Evolutionary conservation across 768 basidiomycete species (phyloP), one percentile per base, ranked within the genome.

Genomic region (Roridomyces roridus): DNA sequence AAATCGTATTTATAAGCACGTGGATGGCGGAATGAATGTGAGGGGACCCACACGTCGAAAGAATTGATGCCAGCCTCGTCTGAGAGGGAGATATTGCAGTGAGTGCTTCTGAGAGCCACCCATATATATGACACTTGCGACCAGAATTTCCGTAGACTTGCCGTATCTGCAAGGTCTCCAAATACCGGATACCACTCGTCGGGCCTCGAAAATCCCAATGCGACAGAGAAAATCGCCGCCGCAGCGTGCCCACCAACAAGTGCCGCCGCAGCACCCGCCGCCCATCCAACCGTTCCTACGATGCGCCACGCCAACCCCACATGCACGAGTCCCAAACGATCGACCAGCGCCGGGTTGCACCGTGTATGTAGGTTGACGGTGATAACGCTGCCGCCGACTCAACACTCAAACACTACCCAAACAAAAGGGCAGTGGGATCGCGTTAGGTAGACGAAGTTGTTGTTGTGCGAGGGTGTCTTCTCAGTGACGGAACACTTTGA

Each of bases 111-210:
- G 23, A 51, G 40, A 37, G 10, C 21, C n/a, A n/a, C n/a, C n/a
- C n/a, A n/a, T n/a, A n/a, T n/a, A n/a, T n/a, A n/a, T n/a, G n/a
- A 18, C 7, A 61, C 60, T 40, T 35, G 57, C 60, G 50, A 36
- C 60, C 60, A 62, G 35, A 62, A 62, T 12, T 26, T 24, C 24
- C 60, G 55, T 15, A 62, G 42, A 23, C 55, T 62, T 23, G 37
- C 24, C 42, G 23, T 36, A 40, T 53, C 46, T 20, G 24, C 51
- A 7, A 53, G n/a, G 11, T 18, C 17, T 1, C 56, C 60, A 34
- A 62, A 62, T 6, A 62, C 31, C 21, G 56, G 51, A 4, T 55
- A 56, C 60, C 60, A 62, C 29, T 62, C 55, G 23, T 53, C 42
- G 20, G 55, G 55, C 3, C 37, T 35, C 6, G 55, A 57, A 2